Conservation (phyloP, 768 basidiomycete genomes). For the Coprinopsis sp. region DNA sequence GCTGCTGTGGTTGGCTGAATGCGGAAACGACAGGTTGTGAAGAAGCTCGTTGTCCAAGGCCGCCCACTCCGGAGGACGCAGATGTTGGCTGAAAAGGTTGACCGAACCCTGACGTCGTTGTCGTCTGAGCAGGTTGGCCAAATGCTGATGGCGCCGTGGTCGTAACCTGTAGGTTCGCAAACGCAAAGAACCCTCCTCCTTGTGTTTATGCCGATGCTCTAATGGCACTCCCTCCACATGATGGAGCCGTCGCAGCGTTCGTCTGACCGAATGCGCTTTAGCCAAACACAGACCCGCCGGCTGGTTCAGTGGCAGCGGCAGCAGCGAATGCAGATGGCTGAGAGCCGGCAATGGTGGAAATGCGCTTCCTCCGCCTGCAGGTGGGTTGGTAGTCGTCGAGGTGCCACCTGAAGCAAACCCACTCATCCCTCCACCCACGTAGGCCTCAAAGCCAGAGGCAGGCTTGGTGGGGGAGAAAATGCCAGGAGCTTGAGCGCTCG, state of each 20-base stretch:
- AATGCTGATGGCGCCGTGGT: slow-evolving; percentile 13
- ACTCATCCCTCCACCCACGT: slow-evolving; percentile 27
- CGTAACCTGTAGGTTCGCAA: slow-evolving; percentile 1
- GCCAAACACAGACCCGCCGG: slow-evolving; percentile 26
- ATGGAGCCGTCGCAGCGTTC: slow-evolving; percentile 4
- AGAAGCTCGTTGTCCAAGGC: too few species aligned
- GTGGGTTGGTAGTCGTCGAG: slow-evolving; percentile 5
- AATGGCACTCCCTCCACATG: slow-evolving; percentile 15
- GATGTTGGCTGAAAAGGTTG: slow-evolving; percentile 14
- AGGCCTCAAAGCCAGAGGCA: slow-evolving; percentile 35
- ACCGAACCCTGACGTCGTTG: slow-evolving; percentile 12
- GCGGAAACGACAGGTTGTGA: not conserved
- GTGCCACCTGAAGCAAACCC: slow-evolving; percentile 25
- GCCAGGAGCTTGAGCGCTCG: too few species aligned
- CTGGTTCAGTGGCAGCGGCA: slow-evolving; percentile 17
- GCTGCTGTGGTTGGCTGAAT: slow-evolving; percentile 6
- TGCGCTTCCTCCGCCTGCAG: slow-evolving; percentile 30
- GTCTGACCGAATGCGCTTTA: slow-evolving; percentile 17
- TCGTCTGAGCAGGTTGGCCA: slow-evolving; percentile 13
- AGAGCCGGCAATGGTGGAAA: slow-evolving; percentile 45
- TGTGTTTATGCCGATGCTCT: slow-evolving; percentile 12
- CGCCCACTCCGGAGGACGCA: not conserved
- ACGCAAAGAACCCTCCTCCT: slow-evolving; percentile 24
- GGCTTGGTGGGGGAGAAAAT: slow-evolving; percentile 13
- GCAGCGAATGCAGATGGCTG: slow-evolving; percentile 41